Base-by-base conservation (phyloP, 306 rosid genomes). In the Begonia loranthoides region DNA sequence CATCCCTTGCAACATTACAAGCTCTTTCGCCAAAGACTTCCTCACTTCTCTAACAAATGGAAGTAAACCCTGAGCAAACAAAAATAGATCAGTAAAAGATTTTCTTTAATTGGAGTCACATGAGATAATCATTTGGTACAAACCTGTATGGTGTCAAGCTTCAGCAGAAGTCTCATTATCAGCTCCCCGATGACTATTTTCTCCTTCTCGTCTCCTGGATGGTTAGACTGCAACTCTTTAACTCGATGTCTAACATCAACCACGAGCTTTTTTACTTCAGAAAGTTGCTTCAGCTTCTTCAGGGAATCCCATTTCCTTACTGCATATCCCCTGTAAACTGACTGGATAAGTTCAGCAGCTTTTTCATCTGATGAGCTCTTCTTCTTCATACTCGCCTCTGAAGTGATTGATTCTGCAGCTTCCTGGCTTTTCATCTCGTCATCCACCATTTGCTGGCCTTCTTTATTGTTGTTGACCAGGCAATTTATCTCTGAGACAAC, bases 1-100 rank as follows among this genome's bases (percentile, higher is more conserved):
- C 70, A 57, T 77, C 49, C 79, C 97, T 58, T 89, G 89, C 66
- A 89, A 67, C 17, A 51, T 54, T 47, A 62, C 76, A 7, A 89
- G 95, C 72, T 81, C 95, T 56, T 67, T 89, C 11, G 89, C 97
- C 71, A 89, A 61, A 9, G 97, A 77, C 67, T 86, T 89, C 55
- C 95, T 78, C 9, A 64, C 53, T 53, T 81, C 97, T 66, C 95
- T 84, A 6, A 67, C 51, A 66, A 66, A 75, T 19, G 89, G 74
- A 36, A 62, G 79, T 63, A 89, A 50, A 51, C 93, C 93, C 97
- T 89, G 68, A 60, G 46, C 13, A 45, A 5, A 19, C 22, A 19
- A 19, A 19, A 19, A 19, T 19, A 19, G 3, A 19, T 19, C 22
- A 19, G 22, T 19, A 1, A 19, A 19, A 19, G 22, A 19, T 19